A percentile compares a stretch with the other conserved stretches of the same genome.
Conservation (phyloP, 768 basidiomycete genomes). For the Podaxis mareebaensis region DNA sequence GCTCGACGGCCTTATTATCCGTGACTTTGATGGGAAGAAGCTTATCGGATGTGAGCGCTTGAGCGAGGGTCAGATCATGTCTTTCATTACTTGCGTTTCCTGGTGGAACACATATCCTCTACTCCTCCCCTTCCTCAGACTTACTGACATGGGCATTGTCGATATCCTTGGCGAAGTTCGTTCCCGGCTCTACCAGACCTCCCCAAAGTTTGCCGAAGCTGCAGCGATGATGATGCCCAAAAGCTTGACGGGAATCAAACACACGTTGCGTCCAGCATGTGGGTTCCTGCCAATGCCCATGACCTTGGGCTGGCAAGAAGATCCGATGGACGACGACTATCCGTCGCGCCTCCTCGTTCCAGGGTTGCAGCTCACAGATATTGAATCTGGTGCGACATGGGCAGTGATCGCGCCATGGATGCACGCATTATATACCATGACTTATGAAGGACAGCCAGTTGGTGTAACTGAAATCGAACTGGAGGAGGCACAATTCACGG, state of each 20-base stretch:
- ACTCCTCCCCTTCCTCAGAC: too few relatives aligned
- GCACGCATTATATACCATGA: not conserved
- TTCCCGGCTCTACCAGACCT: too few relatives aligned
- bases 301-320: slow-evolving; percentile 8
- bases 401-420: not conserved
- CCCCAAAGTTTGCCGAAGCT: not conserved
- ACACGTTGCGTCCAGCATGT: slow-evolving; percentile 5
- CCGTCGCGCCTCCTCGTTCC: not conserved
- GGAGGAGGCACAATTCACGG: slow-evolving; percentile 2
- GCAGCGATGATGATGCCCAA: slow-evolving; percentile 2
- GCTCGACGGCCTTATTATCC: too few relatives aligned
- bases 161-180: too few relatives aligned
- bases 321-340: not conserved
- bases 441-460: not conserved
- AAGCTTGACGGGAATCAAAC: slow-evolving; percentile 6
- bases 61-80: too few relatives aligned
- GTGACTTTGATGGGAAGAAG: too few relatives aligned
- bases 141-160: too few relatives aligned
- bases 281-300: slow-evolving; percentile 1
- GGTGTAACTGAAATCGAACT: not conserved
- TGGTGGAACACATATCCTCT: too few relatives aligned
- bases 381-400: slow-evolving; percentile 1
- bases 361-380: not conserved
- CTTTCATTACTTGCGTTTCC: too few relatives aligned
- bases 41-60: too few relatives aligned